A percentile compares a stretch with the other conserved stretches of the same genome.
phyloP scores from a whole-genome alignment of 202 grass and related monocot genomes.

The Zizania palustris region DNA sequence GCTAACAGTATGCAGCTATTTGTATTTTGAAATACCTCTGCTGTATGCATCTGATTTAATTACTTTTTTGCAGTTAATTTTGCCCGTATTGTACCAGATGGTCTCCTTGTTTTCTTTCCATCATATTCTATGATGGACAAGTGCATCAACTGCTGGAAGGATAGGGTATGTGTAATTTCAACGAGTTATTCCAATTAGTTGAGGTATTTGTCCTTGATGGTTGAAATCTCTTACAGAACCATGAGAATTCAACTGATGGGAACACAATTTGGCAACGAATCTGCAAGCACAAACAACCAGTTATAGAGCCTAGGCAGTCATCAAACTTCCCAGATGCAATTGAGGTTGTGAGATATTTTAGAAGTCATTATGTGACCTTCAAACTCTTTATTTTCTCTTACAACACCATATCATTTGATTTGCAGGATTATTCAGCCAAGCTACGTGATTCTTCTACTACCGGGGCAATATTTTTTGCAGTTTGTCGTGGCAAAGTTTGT shows the following conservation, averaged over 20 bases:
- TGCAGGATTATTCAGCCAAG: conserved; percentile 88
- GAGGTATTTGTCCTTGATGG: conserved; percentile 29
- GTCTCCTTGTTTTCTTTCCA: conserved; percentile 94
- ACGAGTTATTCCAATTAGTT: conserved; percentile 36
- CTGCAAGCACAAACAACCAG: conserved; percentile 92
- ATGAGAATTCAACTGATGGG: conserved; percentile 67
- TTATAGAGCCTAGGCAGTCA: conserved; percentile 95
- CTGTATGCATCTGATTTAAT: conserved; percentile 8
- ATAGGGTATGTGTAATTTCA: conserved; percentile 55
- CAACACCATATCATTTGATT: conserved; percentile 41
- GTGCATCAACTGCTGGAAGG: conserved; percentile 95
- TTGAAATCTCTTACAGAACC: conserved; percentile 62
- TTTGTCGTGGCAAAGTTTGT: conserved; percentile 96
- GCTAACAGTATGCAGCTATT: conserved; percentile 39
- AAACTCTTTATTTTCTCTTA: conserved; percentile 32
- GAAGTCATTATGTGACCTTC: conserved; percentile 5
- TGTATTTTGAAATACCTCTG: conserved; percentile 35
- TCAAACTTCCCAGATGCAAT: conserved; percentile 88
- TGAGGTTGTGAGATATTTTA: conserved; percentile 61
- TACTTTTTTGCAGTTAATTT: conserved; percentile 79
- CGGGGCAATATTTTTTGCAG: conserved; percentile 96
- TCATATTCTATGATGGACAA: conserved; percentile 99
- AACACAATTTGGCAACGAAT: conserved; percentile 90
- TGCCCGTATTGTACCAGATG: conserved; percentile 93
- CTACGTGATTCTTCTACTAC: conserved; percentile 70